Evolutionary conservation across 129 eudicot species (phyloP).

Genomic region (Saposhnikovia divaricata): DNA sequence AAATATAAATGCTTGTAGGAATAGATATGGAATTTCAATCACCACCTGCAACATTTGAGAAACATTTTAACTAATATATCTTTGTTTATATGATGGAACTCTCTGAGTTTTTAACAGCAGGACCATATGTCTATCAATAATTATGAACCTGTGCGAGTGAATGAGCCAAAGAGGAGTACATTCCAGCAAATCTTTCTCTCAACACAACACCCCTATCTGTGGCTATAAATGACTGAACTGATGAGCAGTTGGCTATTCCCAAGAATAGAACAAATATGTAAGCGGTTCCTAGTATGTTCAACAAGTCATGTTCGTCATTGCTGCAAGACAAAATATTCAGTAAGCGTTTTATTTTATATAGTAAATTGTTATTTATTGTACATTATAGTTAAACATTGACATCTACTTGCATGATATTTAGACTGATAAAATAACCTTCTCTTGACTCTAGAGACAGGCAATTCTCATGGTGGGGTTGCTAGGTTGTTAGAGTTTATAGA

Average conservation of each 20-base stretch:
- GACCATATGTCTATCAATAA: neutral
- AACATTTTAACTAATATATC: neutral
- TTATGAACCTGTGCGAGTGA: slow-evolving; percentile 18
- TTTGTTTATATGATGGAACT: neutral
- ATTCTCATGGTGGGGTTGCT: neutral
- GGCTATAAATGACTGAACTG: slow-evolving; percentile 3
- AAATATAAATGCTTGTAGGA: slow-evolving; percentile 29
- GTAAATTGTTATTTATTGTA: too few species aligned
- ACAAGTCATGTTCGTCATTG: slow-evolving; percentile 15
- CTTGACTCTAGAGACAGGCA: neutral
- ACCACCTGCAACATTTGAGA: slow-evolving; percentile 25
- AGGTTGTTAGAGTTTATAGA: neutral
- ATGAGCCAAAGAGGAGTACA: slow-evolving; percentile 20
- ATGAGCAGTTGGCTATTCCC: slow-evolving; percentile 18
- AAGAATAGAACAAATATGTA: neutral
- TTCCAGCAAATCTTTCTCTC: slow-evolving; percentile 20
- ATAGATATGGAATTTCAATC: slow-evolving; percentile 44
- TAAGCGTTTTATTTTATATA: neutral
- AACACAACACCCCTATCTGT: slow-evolving; percentile 10
- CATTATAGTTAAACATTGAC: neutral
- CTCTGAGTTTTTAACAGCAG: neutral
- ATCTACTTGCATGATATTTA: neutral
- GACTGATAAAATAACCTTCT: neutral
- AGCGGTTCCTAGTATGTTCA: slow-evolving; percentile 19
- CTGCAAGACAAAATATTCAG: slow-evolving; percentile 3